Evolutionary conservation across 129 eudicot species (phyloP), one percentile per base, ranked within the genome.

Genomic region (Apium graveolens): DNA sequence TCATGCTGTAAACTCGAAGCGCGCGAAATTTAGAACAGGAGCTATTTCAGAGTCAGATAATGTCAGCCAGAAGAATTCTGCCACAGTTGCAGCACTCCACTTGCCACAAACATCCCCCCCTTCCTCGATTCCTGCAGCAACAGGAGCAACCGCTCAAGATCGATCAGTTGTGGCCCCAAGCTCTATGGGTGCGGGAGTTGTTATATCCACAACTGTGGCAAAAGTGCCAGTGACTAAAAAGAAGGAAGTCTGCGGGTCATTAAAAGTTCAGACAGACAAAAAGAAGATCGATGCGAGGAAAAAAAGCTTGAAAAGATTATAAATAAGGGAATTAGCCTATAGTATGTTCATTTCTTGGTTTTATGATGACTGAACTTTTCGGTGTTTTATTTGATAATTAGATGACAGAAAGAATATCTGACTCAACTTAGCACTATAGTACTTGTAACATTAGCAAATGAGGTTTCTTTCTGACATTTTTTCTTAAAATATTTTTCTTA

Each of bases 281-380:
- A 96, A 86, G 96, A 96, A 90, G 91, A 92, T 90, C 26, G 99
- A 96, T 75, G 99, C 97, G 8, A 92, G 99, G 85, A 96, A 96
- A 95, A 92, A 92, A 79, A 96, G 97, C 88, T 81, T 96, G 87
- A 96, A 92, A 86, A 90, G 99, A 92, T 83, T 96, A 42, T 78
- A 73, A 44, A n/a, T 11, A 42, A 4, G 57, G 32, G n/a, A 7
- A 39, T 14, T 24, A n/a, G 18, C 18, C 69, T 62, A 60, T 12
- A 1, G 29, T 42, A 17, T 24, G 43, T 14, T 26, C 49, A n/a
- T 73, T 43, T 26, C 76, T 37, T 73, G 76, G 38, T 43, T 73
- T 73, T 26, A n/a, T 35, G 11, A 13, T 27, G 37, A 32, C 44
- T 73, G 65, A 44, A 44, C 57, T 42, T 73, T 72, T 14, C 27